A percentile compares a stretch with the other conserved stretches of the same genome.
Evolutionary conservation across 73 alveolate genomes (phyloP).

Genomic region (Paramecium octaurelia): DNA sequence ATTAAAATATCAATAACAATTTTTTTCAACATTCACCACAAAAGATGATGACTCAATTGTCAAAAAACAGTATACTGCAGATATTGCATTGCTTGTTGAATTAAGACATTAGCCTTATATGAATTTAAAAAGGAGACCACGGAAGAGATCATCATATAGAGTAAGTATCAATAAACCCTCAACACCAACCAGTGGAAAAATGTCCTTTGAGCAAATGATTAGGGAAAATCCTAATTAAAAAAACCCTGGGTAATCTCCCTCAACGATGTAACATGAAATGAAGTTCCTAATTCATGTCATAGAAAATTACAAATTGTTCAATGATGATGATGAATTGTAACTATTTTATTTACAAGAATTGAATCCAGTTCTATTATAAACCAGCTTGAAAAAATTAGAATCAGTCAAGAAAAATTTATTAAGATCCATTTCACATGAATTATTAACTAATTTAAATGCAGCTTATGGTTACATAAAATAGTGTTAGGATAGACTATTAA

Average conservation of each 20-base stretch:
- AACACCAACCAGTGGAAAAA: neutral
- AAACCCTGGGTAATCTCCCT: neutral
- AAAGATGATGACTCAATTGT: neutral
- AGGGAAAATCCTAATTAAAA: neutral
- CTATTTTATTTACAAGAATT: neutral
- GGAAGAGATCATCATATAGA: neutral
- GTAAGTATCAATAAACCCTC: neutral
- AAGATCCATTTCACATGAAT: slow-evolving; percentile 37
- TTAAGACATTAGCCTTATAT: neutral
- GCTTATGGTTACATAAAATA: slow-evolving; percentile 37
- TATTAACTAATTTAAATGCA: neutral
- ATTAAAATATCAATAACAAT: neutral
- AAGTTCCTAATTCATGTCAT: neutral
- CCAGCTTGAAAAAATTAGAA: neutral
- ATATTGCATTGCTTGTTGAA: neutral
- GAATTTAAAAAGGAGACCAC: neutral
- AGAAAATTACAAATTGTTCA: neutral
- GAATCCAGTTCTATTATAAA: neutral
- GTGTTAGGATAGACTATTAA: neutral
- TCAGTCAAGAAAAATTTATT: slow-evolving; percentile 1
- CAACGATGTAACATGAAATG: neutral
- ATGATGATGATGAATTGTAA: neutral
- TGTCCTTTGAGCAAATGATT: neutral
- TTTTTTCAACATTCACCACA: neutral
- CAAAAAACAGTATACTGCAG: neutral